Conservation (phyloP, 257 asterid genomes). For the Penstemon davidsonii region DNA sequence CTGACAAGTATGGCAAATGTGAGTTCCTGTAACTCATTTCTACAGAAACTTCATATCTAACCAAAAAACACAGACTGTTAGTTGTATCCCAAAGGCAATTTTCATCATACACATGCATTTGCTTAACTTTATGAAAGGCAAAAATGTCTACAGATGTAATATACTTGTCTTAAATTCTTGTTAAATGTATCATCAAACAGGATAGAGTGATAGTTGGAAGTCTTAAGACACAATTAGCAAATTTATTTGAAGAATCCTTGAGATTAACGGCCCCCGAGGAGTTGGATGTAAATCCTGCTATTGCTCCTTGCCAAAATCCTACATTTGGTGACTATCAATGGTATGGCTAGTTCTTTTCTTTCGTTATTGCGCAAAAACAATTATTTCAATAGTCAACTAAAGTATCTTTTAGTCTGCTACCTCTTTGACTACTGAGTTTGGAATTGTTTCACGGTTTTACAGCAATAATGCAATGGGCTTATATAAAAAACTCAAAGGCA, state of each 20-base stretch:
- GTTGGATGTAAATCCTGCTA: conserved; percentile 51
- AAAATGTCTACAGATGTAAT: conserved; percentile 9
- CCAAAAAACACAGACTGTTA: background rate
- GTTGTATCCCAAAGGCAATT: background rate
- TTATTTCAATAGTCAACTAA: background rate
- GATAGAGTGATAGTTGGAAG: conserved; percentile 51
- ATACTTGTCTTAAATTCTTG: conserved; percentile 10
- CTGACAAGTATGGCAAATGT: conserved; percentile 56
- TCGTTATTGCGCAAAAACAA: background rate
- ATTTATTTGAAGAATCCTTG: conserved; percentile 59
- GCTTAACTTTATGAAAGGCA: background rate
- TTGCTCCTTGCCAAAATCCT: conserved; percentile 72
- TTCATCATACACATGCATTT: conserved; percentile 10
- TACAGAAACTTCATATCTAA: conserved; percentile 1
- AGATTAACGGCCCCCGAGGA: conserved; percentile 62
- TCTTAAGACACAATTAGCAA: conserved; percentile 61
- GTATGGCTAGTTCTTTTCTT: conserved; percentile 35
- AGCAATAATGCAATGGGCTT: conserved; percentile 98
- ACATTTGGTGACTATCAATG: conserved; percentile 88
- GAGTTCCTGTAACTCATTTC: conserved; percentile 32
- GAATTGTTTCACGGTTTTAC: conserved; percentile 32
- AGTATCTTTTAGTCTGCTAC: background rate
- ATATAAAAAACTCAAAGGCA: conserved; percentile 74
- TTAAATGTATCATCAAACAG: conserved; percentile 35
- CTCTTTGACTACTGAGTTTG: conserved; percentile 3